phyloP scores from a whole-genome alignment of 2,329 filamentous ascomycete genomes.

The Trichoderma sp. region DNA sequence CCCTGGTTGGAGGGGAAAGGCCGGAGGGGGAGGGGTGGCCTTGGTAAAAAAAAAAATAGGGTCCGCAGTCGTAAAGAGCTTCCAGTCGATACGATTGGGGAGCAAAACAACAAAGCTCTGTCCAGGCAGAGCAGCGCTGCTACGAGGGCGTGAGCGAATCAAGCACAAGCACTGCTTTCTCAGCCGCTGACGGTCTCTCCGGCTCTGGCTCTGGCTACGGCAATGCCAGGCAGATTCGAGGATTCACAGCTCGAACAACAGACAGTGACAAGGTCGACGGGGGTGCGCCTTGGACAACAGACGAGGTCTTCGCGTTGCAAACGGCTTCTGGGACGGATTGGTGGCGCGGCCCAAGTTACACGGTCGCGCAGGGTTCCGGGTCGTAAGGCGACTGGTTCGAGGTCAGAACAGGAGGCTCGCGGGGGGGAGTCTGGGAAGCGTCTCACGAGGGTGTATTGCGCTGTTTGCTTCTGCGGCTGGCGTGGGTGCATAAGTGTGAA shows the following conservation, averaged over 20 bases:
- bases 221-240: neutral
- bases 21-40: slow-evolving; percentile 14
- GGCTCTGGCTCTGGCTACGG: neutral
- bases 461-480: slow-evolving; percentile 19
- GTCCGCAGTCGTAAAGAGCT: slow-evolving; percentile 1
- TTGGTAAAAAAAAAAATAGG: slow-evolving; percentile 2
- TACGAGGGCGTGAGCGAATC: slow-evolving; percentile 11
- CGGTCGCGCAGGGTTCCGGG: slow-evolving; percentile 19
- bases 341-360: slow-evolving; percentile 21
- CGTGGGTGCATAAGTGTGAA: slow-evolving; percentile 17
- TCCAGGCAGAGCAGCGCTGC: neutral
- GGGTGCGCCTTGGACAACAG: slow-evolving; percentile 5
- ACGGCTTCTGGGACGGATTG: slow-evolving; percentile 19
- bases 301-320: slow-evolving; percentile 17
- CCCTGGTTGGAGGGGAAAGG: slow-evolving; percentile 7
- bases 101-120: slow-evolving; percentile 5
- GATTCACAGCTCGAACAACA: slow-evolving; percentile 1
- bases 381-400: slow-evolving; percentile 3
- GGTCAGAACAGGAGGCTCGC: slow-evolving; percentile 14
- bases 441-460: slow-evolving; percentile 21
- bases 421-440: slow-evolving; percentile 11
- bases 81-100: slow-evolving; percentile 15
- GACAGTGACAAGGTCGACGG: slow-evolving; percentile 5
- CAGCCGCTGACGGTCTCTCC: neutral
- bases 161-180: neutral